Evolutionary conservation across 164 flowering plant genomes (phyloP), one percentile per base, ranked within the genome.

Genomic region (Nymphaea colorata): DNA sequence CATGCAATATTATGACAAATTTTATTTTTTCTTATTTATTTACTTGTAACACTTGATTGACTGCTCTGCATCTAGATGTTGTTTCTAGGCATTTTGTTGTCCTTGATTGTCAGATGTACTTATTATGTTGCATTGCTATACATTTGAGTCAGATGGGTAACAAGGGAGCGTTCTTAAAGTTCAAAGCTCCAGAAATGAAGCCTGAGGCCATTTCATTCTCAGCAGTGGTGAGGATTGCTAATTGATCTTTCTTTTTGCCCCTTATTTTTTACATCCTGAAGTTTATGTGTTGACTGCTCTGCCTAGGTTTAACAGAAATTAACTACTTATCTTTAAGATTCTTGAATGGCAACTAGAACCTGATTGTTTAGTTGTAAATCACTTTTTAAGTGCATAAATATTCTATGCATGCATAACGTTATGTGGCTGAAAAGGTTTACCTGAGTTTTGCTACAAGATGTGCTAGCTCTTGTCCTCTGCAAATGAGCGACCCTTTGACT

Each of bases 91-190:
- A 51, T 8, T 51, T 15, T 8, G 8, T 51, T 51, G 14, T 51
- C 5, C 14, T 51, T 51, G 12, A 51, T 51, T 51, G 57, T 51
- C 8, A 8, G 57, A 10, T 51, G 57, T 25, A 25, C 36, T 25
- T 25, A 25, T 25, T 25, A 25, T 25, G 36, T 25, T 0, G 36
- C 36, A 25, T 25, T 25, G 12, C 18, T 62, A 17, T 6, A 62
- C 8, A 12, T 11, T 62, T 65, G 64, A 57, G 76, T 70, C 91
- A 94, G 98, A 94, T 94, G 98, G 97, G 97, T 53, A 94, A 94
- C 82, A 94, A 94, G 77, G 99, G 97, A 68, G 99, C 99, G 44
- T 90, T 85, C 70, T 88, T 94, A 74, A 86, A 89, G 11, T 88
- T 94, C 66, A 80, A 87, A 78, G 88, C 97, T 67, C 99, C 99